Evolutionary conservation across 2,329 filamentous ascomycete genomes (phyloP).

Genomic region (Pyricularia grisea): DNA sequence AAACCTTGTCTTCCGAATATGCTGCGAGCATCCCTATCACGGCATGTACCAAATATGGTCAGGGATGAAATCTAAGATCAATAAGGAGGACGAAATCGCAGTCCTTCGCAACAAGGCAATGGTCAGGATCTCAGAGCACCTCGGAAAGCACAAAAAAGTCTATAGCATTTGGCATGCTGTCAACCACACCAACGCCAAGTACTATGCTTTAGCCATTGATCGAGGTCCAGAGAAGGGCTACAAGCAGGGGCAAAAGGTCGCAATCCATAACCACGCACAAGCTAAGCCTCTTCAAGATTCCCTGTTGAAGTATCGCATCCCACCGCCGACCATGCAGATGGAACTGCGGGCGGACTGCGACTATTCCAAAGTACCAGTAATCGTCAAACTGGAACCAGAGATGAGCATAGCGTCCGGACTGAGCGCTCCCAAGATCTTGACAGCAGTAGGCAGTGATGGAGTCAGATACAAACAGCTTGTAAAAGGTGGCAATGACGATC

Average conservation of each 20-base stretch:
- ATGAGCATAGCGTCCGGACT: conserved; percentile 85
- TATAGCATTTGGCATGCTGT: conserved; percentile 59
- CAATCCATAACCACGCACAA: conserved; percentile 44
- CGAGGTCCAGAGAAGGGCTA: conserved; percentile 49
- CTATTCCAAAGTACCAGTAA: conserved; percentile 69
- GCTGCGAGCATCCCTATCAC: conserved; percentile 88
- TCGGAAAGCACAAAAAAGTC: conserved; percentile 42
- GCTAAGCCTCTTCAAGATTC: conserved; percentile 54
- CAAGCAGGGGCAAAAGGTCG: conserved; percentile 56
- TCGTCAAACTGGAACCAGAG: conserved; percentile 59
- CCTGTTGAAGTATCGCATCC: conserved; percentile 59
- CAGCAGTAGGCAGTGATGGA: conserved; percentile 70
- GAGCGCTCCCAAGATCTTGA: conserved; percentile 89
- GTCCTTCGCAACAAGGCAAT: conserved; percentile 67
- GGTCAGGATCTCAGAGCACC: conserved; percentile 51
- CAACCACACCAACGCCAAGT: conserved; percentile 61
- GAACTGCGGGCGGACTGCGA: conserved; percentile 62
- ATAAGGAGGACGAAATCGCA: conserved; percentile 65
- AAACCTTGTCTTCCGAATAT: conserved; percentile 71
- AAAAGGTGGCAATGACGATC: conserved; percentile 91
- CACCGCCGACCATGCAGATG: conserved; percentile 82
- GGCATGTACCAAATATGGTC: conserved; percentile 97
- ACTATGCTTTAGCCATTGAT: conserved; percentile 55
- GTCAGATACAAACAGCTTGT: conserved; percentile 79
- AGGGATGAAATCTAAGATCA: conserved; percentile 58